A percentile compares a stretch with the other conserved stretches of the same genome.
Conservation (phyloP, 768 basidiomycete genomes). For the Phylloporus sp. region DNA sequence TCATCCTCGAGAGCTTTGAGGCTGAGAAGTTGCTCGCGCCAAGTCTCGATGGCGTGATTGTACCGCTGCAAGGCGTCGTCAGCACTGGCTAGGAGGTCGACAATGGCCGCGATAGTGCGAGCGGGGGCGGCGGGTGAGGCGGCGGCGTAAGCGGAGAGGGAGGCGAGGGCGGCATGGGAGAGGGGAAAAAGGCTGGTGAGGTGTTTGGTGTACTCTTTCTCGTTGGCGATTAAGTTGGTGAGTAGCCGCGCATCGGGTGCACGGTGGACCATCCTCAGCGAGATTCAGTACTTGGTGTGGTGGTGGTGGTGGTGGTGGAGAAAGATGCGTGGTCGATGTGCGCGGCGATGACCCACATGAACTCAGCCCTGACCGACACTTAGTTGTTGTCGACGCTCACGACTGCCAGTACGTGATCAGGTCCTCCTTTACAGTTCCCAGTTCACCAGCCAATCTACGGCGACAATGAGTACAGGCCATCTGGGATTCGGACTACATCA, state of each 20-base stretch:
- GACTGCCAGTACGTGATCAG: background rate
- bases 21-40: constrained; percentile 55
- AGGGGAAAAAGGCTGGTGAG: constrained; percentile 53
- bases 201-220: constrained; percentile 69
- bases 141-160: constrained; percentile 70
- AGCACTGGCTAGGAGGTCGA: constrained; percentile 54
- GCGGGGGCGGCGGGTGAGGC: constrained; percentile 44
- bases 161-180: constrained; percentile 58
- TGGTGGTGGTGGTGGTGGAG: background rate
- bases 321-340: background rate
- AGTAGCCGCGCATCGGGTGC: constrained; percentile 72
- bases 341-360: background rate
- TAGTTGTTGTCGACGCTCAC: background rate
- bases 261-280: constrained; percentile 66
- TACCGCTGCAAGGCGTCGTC: constrained; percentile 69
- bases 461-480: too few species aligned
- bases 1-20: constrained; percentile 73
- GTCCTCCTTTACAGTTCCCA: too few species aligned
- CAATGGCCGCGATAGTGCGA: constrained; percentile 37
- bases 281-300: background rate
- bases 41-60: constrained; percentile 56
- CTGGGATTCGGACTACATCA: too few species aligned
- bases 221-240: constrained; percentile 59
- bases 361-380: background rate
- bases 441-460: too few species aligned